Conservation (phyloP, 805 yeast species). For the Blastobotrys peoriensis region DNA sequence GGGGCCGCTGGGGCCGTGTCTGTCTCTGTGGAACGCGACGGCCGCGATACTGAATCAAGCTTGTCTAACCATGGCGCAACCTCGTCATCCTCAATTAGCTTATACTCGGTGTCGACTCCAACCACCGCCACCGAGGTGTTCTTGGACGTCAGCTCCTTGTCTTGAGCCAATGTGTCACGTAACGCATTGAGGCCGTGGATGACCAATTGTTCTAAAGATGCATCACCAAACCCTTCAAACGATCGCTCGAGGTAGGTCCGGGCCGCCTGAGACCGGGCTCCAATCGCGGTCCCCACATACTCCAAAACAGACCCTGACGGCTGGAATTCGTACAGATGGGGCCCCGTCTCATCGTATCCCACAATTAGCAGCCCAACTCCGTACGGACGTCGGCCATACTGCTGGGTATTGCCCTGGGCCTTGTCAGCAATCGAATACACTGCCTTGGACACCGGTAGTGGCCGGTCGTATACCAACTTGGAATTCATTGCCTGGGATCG, state of each 20-base stretch:
- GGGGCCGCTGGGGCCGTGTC: constrained; percentile 2
- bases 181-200: constrained; percentile 83
- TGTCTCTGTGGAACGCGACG: constrained; percentile 27
- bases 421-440: constrained; percentile 86
- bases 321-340: constrained; percentile 90
- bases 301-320: constrained; percentile 94
- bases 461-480: constrained; percentile 77
- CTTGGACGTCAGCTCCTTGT: constrained; percentile 75
- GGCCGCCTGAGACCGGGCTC: constrained; percentile 98
- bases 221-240: constrained; percentile 57
- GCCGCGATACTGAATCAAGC: constrained; percentile 61
- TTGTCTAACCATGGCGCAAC: constrained; percentile 79
- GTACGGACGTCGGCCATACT: constrained; percentile 94
- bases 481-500: constrained; percentile 90
- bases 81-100: constrained; percentile 76
- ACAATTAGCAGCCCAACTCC: constrained; percentile 92
- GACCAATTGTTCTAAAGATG: constrained; percentile 65
- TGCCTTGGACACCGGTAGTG: constrained; percentile 75
- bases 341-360: constrained; percentile 90
- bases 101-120: constrained; percentile 72
- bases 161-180: constrained; percentile 91
- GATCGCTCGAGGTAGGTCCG: constrained; percentile 91
- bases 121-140: constrained; percentile 91
- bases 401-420: constrained; percentile 95
- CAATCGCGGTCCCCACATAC: constrained; percentile 90